Evolutionary conservation across 345 rosid genomes (phyloP), one percentile per base, ranked within the genome.

Genomic region (Dimocarpus longan): DNA sequence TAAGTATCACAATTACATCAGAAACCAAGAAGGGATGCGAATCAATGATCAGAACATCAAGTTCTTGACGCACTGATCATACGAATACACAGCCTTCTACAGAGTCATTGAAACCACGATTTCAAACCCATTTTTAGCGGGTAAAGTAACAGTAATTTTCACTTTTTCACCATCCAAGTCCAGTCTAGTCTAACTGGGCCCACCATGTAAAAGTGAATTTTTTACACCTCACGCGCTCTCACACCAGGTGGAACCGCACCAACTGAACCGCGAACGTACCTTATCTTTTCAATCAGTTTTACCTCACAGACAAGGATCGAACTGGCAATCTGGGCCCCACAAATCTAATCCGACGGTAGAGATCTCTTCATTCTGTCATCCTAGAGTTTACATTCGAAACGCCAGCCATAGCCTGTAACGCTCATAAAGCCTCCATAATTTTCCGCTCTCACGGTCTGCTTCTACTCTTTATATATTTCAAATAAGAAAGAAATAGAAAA

Each of bases 261-360:
- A 54, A n/a, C 24, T 15, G 18, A 57, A 59, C 66, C 43, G 70
- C 50, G 11, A 40, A 40, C 76, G 40, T 15, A 59, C 50, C 67
- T 73, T 62, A 59, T 73, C 76, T 37, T 26, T 26, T 39, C 15
- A n/a, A 24, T 9, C 43, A 18, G 68, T 74, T 74, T 42, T 13
- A 22, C n/a, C n/a, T 59, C 22, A 57, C 24, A 21, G 65, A 22
- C 65, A 0, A 13, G 4, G 1, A 11, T 64, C 72, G 18, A 76
- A 70, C 46, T 37, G 66, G 68, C 43, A 48, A 48, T 5, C 16
- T 9, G 76, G 82, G 76, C 52, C 81, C 86, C 77, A 48, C 79
- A 60, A 24, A 21, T 26, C 60, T 7, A 69, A 85, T 83, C 85
- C 77, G 13, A 83, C 88, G 87, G 88, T 74, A 11, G 16, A 67